phyloP scores from a whole-genome alignment of 371 early-diverging fungal species.

The Smittium mucronatum region DNA sequence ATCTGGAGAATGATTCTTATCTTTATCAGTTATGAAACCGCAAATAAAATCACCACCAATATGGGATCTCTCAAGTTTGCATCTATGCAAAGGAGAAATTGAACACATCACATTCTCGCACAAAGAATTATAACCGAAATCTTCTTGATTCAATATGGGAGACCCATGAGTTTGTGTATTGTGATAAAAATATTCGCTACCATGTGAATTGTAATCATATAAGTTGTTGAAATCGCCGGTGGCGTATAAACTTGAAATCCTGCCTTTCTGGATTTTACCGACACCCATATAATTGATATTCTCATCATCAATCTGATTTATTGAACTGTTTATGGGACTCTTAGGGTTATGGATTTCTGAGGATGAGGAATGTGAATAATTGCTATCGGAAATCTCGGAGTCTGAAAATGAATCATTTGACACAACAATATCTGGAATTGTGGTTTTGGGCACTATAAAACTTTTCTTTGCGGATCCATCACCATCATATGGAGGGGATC shows the following conservation, averaged over 20 bases:
- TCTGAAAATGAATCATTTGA: background rate
- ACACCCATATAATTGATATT: background rate
- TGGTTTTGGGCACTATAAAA: background rate
- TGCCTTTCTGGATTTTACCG: background rate
- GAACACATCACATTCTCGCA: background rate
- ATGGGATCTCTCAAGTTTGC: background rate
- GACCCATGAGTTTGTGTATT: background rate
- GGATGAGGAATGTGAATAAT: background rate
- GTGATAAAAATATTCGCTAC: background rate
- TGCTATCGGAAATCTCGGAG: background rate
- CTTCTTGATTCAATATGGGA: background rate
- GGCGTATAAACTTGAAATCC: background rate
- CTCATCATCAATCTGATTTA: background rate
- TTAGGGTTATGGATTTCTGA: background rate
- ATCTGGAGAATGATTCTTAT: background rate
- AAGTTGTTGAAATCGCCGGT: too few relatives aligned
- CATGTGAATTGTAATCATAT: background rate
- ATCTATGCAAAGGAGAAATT: conserved; percentile 6
- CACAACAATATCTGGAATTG: background rate
- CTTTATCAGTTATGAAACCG: background rate
- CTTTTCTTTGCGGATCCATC: background rate
- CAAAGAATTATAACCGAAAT: background rate
- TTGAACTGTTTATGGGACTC: background rate
- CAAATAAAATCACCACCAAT: background rate
- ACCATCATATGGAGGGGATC: background rate